Evolutionary conservation across 257 asterid species (phyloP), one percentile per base, ranked within the genome.

Genomic region (Capsicum baccatum): DNA sequence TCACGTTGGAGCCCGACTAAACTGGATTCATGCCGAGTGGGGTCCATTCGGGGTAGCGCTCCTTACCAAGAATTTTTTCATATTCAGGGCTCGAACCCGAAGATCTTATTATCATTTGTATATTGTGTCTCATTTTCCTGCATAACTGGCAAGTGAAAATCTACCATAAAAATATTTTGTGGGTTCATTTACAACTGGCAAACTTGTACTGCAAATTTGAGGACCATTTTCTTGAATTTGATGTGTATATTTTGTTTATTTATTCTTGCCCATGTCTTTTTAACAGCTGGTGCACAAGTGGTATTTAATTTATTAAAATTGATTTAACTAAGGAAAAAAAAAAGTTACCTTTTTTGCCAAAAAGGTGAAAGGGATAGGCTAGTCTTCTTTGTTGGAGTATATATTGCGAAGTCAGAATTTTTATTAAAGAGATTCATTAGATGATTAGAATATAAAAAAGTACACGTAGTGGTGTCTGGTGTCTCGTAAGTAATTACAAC

Each of bases 131-230:
- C 42, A 10, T n/a, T 50, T 48, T 48, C 62, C 21, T 74, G 81
- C 81, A 19, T 50, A 50, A 21, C 47, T 21, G 81, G 63, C 62
- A 76, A 52, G 19, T 48, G 80, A 76, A 76, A 54, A 76, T 76
- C 81, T 76, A 52, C 63, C 47, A 52, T 76, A 21, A 76, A 33
- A 68, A 7, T 21, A 13, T 52, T 76, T 52, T 74, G 21, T 52
- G 81, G 81, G 63, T 13, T 76, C 81, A 54, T 21, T 39, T 52
- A 26, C 81, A 76, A 76, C 81, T 76, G 81, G 62, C 47, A 3
- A 52, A 0, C 47, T 69, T 52, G 62, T 76, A 76, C 13, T 76
- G 63, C 62, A 76, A 9, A 13, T 74, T 74, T 76, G 2, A 35
- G 47, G 81, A 26, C 63, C 81, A 50, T 76, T 76, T 52, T 50